phyloP scores from a whole-genome alignment of 2,329 filamentous ascomycete genomes.

The Elsinoe fawcettii region DNA sequence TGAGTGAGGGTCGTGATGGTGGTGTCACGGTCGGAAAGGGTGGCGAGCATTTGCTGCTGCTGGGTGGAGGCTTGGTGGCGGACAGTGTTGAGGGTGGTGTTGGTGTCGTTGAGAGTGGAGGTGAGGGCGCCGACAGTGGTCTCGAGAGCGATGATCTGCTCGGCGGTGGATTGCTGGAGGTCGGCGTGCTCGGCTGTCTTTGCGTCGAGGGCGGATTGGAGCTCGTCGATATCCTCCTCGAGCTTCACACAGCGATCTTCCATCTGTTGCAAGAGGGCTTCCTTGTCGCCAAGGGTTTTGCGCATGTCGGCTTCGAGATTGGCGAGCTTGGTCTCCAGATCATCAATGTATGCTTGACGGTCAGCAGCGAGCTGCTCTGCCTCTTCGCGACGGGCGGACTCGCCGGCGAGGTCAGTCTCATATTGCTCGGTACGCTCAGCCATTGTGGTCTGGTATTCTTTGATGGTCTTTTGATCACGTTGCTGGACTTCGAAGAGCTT shows the following conservation, averaged over 20 bases:
- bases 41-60: constrained; percentile 17
- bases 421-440: constrained; percentile 35
- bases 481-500: constrained; percentile 42
- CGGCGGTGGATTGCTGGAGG: not conserved
- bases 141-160: not conserved
- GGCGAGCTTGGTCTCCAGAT: constrained; percentile 31
- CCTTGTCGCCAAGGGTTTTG: constrained; percentile 24
- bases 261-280: constrained; percentile 17
- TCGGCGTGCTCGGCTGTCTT: not conserved
- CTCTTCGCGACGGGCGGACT: constrained; percentile 32
- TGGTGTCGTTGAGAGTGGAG: not conserved
- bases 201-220: constrained; percentile 22
- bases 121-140: constrained; percentile 6
- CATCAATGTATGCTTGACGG: constrained; percentile 29
- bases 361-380: constrained; percentile 32
- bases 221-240: not conserved
- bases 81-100: not conserved
- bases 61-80: not conserved
- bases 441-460: constrained; percentile 31
- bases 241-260: constrained; percentile 3
- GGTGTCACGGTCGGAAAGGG: constrained; percentile 26
- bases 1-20: constrained; percentile 25
- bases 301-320: constrained; percentile 26
- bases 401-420: constrained; percentile 32
- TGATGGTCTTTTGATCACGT: constrained; percentile 33